A percentile compares a stretch with the other conserved stretches of the same genome.
Conservation (phyloP, 345 rosid species). For the Cochlearia excelsa region DNA sequence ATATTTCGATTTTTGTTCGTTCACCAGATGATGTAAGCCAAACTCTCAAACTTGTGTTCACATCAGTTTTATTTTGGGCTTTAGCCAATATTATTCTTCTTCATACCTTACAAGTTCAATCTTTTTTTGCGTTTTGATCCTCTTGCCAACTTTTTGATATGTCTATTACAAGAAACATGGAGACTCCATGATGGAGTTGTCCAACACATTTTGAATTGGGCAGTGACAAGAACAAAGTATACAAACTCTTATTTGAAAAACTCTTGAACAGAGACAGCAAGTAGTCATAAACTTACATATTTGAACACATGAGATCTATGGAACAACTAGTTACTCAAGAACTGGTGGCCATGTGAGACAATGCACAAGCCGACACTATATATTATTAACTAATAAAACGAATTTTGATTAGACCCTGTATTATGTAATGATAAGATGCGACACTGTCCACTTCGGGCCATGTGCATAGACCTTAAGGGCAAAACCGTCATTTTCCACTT, state of each 20-base stretch:
- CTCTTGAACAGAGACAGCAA: neutral
- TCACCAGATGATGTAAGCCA: conserved; percentile 33
- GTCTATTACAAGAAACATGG: neutral
- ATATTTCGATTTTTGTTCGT: conserved; percentile 31
- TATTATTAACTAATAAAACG: neutral
- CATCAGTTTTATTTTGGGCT: conserved; percentile 19
- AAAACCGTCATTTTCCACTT: conserved; percentile 15
- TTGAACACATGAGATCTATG: conserved; percentile 1
- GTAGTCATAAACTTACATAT: neutral
- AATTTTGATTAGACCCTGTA: conserved; percentile 3
- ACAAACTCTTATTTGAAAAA: no score
- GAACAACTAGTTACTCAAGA: conserved; percentile 2
- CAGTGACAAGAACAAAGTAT: neutral
- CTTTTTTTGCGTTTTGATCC: neutral
- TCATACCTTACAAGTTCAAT: neutral
- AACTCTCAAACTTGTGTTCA: conserved; percentile 15
- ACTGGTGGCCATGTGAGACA: conserved; percentile 31
- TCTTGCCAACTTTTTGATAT: neutral
- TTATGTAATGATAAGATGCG: conserved; percentile 15
- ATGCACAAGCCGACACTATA: conserved; percentile 15
- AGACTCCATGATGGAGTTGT: neutral
- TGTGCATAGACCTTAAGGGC: conserved; percentile 22
- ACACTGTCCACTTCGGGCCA: conserved; percentile 33
- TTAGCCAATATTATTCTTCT: conserved; percentile 19
- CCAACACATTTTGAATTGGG: neutral